These are phyloP conservation scores for Pleurotus giganteus DNA, from an alignment of 768 basidiomycete genomes.

Conservation along the genomic window DNA sequence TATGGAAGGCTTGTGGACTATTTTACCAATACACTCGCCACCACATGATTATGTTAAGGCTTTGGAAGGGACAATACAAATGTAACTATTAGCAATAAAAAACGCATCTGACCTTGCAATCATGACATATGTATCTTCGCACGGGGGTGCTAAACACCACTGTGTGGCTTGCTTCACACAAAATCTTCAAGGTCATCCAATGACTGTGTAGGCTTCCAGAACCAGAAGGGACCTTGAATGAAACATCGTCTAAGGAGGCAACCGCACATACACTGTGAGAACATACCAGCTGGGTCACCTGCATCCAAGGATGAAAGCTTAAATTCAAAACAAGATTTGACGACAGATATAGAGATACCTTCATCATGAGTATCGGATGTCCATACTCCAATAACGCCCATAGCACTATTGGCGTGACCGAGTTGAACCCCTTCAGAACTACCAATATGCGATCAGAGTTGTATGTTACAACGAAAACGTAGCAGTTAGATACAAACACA, in stretches of 20 bases:
- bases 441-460: constrained; percentile 5
- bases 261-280: not conserved
- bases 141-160: too few relatives aligned
- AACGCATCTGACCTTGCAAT: not conserved
- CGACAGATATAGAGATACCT: constrained; percentile 27
- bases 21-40: constrained; percentile 35
- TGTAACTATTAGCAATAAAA: not conserved
- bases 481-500: constrained; percentile 14
- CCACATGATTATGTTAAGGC: not conserved
- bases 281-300: constrained; percentile 68
- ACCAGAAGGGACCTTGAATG: constrained; percentile 64
- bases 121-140: too few relatives aligned
- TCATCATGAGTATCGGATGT: constrained; percentile 58
- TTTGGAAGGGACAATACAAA: not conserved
- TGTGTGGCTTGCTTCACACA: not conserved
- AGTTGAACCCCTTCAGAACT: constrained; percentile 71
- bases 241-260: not conserved
- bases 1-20: constrained; percentile 49
- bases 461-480: not conserved
- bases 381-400: constrained; percentile 70
- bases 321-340: not conserved
- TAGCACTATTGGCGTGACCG: constrained; percentile 61
- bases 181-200: not conserved
- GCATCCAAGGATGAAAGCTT: constrained; percentile 4
- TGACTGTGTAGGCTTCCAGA: constrained; percentile 50